Base-by-base conservation (phyloP, 257 asterid species). In the Dorcoceras hygrometricum region DNA sequence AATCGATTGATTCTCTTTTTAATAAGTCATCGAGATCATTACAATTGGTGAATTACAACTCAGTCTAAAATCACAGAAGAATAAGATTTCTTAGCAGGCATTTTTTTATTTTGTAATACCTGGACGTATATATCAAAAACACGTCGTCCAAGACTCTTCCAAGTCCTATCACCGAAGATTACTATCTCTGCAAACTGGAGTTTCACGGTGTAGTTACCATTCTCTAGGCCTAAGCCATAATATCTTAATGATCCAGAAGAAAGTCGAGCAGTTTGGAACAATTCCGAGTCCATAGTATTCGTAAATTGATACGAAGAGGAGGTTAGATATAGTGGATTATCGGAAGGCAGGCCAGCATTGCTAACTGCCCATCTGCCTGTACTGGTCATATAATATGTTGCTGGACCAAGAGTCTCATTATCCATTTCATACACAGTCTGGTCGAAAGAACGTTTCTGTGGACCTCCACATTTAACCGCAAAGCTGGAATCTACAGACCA, bases 201-300 rank as follows among this genome's bases (percentile, higher is more conserved):
- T 34, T n/a, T 76, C 65, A 89, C 82, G 1, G 80, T 86, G 83
- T 91, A 91, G 71, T 84, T 82, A 7, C 96, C 96, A 77, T 91
- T 91, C 79, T 88, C 59, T 59, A 91, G 82, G 78, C 90, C 96
- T 76, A 88, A 66, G 50, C 97, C 93, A 62, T 80, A 88, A 76
- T 88, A 90, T 78, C 97, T 86, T 43, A 91, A 80, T 5, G 97
- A 91, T 65, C 93, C 83, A 46, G 94, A 89, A 6, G 96, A 91
- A 59, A 87, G 23, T 6, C 95, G 84, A 5, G 91, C 78, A 59
- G 81, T 76, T 63, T 72, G 91, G 80, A 80, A 83, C 67, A 91
- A 43, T 75, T 81, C 89, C 0, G 90, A 61, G 75, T 89, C 90
- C 73, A 73, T 55, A 58, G 95, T 81, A 66, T 80, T 82, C 53